Conservation (phyloP, 345 rosid species). For the Pugionium dolabratum region DNA sequence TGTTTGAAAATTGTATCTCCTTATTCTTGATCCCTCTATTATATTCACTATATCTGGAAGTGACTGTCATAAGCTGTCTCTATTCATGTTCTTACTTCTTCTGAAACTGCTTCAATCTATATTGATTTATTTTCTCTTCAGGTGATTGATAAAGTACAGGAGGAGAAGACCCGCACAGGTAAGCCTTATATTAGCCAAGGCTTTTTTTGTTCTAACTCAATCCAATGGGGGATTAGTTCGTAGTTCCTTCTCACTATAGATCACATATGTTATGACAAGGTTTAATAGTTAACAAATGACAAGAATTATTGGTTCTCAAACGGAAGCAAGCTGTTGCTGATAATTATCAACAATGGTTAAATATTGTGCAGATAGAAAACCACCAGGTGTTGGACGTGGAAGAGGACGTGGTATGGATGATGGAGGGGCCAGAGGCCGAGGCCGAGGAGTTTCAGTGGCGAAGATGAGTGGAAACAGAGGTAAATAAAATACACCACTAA, state of each 20-base stretch:
- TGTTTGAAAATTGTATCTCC: background rate
- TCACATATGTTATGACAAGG: background rate
- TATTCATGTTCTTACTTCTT: background rate
- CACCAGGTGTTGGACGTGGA: conserved; percentile 43
- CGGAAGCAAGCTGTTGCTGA: background rate
- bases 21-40: background rate
- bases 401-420: conserved; percentile 44
- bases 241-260: background rate
- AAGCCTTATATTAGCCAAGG: background rate
- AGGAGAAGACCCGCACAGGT: conserved; percentile 43
- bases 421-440: conserved; percentile 40
- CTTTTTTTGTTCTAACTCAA: background rate
- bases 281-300: too few relatives aligned
- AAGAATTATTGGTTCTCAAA: too few relatives aligned
- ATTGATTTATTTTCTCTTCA: conserved; percentile 3
- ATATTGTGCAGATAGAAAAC: conserved; percentile 42
- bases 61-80: background rate
- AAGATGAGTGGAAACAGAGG: conserved; percentile 39
- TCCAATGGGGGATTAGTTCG: background rate
- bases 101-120: background rate
- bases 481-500: conserved; percentile 13
- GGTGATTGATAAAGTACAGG: conserved; percentile 45
- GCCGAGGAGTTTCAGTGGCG: conserved; percentile 34
- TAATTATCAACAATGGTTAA: conserved; percentile 10
- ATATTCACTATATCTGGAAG: background rate